These are phyloP conservation scores for Vitis rupestris DNA, from an alignment of 164 flowering plant species.

Conservation along the genomic window DNA sequence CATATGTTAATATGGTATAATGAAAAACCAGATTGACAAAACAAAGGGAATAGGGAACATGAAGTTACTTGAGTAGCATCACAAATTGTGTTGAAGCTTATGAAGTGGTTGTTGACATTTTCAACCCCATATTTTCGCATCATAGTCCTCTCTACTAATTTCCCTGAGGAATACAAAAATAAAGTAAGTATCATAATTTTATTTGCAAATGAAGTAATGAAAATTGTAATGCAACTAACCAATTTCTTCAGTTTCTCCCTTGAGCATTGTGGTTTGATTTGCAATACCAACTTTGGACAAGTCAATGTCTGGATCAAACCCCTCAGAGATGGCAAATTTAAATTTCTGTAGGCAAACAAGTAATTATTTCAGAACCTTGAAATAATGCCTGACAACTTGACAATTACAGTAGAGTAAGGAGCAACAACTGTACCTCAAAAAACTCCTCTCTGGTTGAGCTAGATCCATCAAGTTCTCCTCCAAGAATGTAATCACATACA, in stretches of 20 bases:
- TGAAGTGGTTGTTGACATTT: slow-evolving; percentile 73
- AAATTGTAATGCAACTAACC: slow-evolving; percentile 48
- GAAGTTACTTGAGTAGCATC: slow-evolving; percentile 87
- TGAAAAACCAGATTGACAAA: neutral
- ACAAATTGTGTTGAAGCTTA: slow-evolving; percentile 91
- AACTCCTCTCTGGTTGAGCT: slow-evolving; percentile 89
- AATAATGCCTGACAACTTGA: neutral
- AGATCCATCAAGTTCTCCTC: slow-evolving; percentile 91
- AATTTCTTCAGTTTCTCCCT: slow-evolving; percentile 97
- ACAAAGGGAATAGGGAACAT: neutral
- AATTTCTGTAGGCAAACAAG: slow-evolving; percentile 72
- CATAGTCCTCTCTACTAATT: slow-evolving; percentile 73
- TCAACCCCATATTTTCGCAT: slow-evolving; percentile 88
- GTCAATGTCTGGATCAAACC: slow-evolving; percentile 91
- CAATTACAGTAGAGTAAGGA: neutral
- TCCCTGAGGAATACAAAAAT: slow-evolving; percentile 47
- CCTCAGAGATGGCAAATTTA: slow-evolving; percentile 80
- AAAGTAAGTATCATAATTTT: slow-evolving; percentile 3
- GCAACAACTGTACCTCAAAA: slow-evolving; percentile 49
- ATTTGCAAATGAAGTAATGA: neutral
- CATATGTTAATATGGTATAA: neutral
- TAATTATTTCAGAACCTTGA: neutral
- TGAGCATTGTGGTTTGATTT: slow-evolving; percentile 98
- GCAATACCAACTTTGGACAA: slow-evolving; percentile 85
- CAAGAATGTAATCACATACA: slow-evolving; percentile 94